Base-by-base conservation (phyloP, 208 protist species). In the Acanthamoeba triangularis region DNA sequence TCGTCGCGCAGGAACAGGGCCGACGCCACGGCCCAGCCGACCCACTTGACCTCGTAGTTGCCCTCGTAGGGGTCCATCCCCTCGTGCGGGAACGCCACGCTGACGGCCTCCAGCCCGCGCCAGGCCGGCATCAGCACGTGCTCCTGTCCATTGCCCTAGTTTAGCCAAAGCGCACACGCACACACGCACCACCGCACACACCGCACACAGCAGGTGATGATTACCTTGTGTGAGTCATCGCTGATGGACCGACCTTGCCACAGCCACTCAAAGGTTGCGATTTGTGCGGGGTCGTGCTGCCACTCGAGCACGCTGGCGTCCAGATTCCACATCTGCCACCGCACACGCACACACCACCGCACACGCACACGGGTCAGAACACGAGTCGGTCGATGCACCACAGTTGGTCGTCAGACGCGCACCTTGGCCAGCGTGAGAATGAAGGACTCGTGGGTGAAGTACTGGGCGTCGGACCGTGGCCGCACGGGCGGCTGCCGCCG, bases 251-350 rank as follows among this genome's bases (percentile, higher is more conserved):
- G 10, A 6, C 28, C 49, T 6, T 90, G 52, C 82, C 82, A 90
- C 10, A 90, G 82, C 82, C 82, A 90, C 82, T 90, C 82, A 90
- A 90, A 90, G 33, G 82, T 90, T 1, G 82, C 82, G 33, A 90
- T 90, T 61, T 90, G 82, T 8, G 44, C 0, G 20, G 49, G 41
- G 47, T 90, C 82, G 82, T 90, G 82, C 49, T 90, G 82, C 82
- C 82, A 90, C 47, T 90, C 82, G 33, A 90, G 82, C 52, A 67
- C 1, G 33, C 33, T 23, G 35, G 52, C 82, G 35, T 90, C 56
- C n/a, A 90, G 49, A 28, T 63, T 8, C 82, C 82, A 90, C 44
- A 90, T 90, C 56, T 90, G 25, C 61, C 3, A 14, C 14, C 25
- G 25, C 61, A 67, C n/a, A n/a, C n/a, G n/a, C n/a, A n/a, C n/a